Conservation (phyloP, 2,329 filamentous ascomycete genomes). For the Nothophaeocryptopus gaeumannii region DNA sequence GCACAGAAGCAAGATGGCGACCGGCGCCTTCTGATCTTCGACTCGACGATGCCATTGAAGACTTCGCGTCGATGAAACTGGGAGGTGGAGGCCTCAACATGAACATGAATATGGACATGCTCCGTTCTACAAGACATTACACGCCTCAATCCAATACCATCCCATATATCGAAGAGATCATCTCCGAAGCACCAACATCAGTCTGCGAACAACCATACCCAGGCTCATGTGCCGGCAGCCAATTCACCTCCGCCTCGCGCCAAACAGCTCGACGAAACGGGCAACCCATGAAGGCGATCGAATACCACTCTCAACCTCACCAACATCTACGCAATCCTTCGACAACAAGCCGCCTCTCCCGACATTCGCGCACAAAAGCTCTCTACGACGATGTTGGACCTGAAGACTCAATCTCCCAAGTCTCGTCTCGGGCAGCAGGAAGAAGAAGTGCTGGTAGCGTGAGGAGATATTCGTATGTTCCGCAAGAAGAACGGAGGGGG, state of each 20-base stretch:
- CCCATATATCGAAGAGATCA: no score
- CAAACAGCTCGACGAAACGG: no score
- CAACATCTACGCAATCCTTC: background rate
- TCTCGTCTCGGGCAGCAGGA: background rate
- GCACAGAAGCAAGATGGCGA: slow-evolving; percentile 2
- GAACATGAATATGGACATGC: no score
- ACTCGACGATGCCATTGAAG: slow-evolving; percentile 4
- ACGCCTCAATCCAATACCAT: no score
- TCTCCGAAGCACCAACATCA: no score
- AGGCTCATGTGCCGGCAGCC: no score
- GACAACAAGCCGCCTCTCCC: background rate
- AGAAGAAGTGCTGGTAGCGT: background rate
- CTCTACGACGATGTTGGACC: background rate
- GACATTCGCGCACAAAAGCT: background rate
- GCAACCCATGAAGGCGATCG: background rate
- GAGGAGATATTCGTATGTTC: background rate
- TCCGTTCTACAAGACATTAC: no score
- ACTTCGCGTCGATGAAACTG: background rate
- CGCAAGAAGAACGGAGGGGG: slow-evolving; percentile 8
- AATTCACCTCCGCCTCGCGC: no score
- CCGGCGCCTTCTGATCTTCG: background rate
- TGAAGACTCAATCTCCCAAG: slow-evolving; percentile 9
- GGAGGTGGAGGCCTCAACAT: no score
- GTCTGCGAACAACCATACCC: no score
- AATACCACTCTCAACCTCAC: background rate